phyloP scores from a whole-genome alignment of 2,329 filamentous ascomycete species.

The Ramularia collo-cygni region DNA sequence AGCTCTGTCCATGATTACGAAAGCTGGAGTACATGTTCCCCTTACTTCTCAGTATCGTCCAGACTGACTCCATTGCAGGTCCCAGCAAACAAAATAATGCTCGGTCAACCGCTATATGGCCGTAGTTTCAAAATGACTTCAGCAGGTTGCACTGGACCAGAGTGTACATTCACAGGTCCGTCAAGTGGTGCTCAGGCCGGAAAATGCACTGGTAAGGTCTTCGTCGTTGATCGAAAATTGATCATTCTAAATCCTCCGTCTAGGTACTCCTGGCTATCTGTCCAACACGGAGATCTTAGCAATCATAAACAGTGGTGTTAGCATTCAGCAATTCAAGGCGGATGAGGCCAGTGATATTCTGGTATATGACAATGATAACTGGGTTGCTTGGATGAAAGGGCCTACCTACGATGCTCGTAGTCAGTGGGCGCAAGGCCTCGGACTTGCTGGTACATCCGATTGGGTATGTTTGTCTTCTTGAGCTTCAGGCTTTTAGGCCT shows the following conservation, averaged over 20 bases:
- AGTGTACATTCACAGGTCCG: constrained; percentile 24
- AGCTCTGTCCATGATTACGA: constrained; percentile 36
- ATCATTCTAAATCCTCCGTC: background rate
- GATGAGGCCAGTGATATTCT: constrained; percentile 5
- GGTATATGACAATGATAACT: constrained; percentile 5
- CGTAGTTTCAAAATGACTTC: constrained; percentile 59
- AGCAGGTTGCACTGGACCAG: constrained; percentile 20
- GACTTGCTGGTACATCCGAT: constrained; percentile 5
- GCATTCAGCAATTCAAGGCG: constrained; percentile 7
- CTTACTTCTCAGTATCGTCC: background rate
- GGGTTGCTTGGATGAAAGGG: constrained; percentile 8
- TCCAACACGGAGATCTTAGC: constrained; percentile 30
- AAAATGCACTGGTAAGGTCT: constrained; percentile 22
- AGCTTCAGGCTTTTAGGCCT: too few relatives aligned
- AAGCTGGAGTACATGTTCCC: constrained; percentile 35
- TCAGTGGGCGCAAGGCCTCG: constrained; percentile 4
- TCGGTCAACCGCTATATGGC: constrained; percentile 88
- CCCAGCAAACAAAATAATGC: constrained; percentile 60
- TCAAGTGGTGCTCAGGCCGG: constrained; percentile 25
- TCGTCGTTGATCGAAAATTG: background rate
- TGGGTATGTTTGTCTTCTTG: constrained; percentile 1
- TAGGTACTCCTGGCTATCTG: constrained; percentile 29
- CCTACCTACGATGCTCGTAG: constrained; percentile 4
- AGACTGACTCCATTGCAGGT: constrained; percentile 33
- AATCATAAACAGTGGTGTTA: constrained; percentile 20